A percentile compares a stretch with the other conserved stretches of the same genome.
Evolutionary conservation across 495 filamentous ascomycete species (phyloP).

Genomic region (Podospora anserina): DNA sequence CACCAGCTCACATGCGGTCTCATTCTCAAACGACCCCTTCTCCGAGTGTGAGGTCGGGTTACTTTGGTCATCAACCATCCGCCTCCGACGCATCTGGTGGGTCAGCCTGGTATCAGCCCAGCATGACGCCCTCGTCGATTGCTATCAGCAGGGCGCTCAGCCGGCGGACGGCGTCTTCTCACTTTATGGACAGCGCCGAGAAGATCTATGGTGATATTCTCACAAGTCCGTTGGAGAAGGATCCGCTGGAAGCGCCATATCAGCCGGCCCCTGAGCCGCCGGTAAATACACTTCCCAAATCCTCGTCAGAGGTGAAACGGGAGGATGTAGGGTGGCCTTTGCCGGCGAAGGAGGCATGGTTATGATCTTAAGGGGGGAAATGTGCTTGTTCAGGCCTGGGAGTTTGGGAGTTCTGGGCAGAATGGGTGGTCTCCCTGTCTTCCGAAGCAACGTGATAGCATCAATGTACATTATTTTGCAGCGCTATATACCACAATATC

Average conservation of each 20-base stretch:
- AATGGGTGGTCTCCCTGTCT: not conserved
- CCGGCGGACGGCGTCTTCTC: constrained; percentile 14
- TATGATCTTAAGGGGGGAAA: not conserved
- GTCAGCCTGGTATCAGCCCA: not conserved
- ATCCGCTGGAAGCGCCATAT: not conserved
- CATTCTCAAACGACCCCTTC: not conserved
- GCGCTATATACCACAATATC: too few species aligned
- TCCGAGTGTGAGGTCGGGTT: not conserved
- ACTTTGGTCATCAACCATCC: not conserved
- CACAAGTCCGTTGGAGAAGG: constrained; percentile 12
- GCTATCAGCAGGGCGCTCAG: not conserved
- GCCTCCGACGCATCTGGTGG: not conserved
- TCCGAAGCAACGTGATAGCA: too few species aligned
- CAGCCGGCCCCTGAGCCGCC: not conserved
- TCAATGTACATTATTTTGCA: too few species aligned
- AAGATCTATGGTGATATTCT: constrained; percentile 16
- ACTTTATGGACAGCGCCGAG: constrained; percentile 12
- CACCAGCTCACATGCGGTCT: not conserved
- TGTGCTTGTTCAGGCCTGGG: not conserved
- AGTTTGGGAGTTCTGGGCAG: not conserved
- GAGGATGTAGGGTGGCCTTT: constrained; percentile 21
- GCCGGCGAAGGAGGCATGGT: not conserved
- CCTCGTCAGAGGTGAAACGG: not conserved
- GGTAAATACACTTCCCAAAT: not conserved
- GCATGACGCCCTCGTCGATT: not conserved